Evolutionary conservation across 306 rosid species (phyloP), one percentile per base, ranked within the genome.

Genomic region (Adenanthera pavonina): DNA sequence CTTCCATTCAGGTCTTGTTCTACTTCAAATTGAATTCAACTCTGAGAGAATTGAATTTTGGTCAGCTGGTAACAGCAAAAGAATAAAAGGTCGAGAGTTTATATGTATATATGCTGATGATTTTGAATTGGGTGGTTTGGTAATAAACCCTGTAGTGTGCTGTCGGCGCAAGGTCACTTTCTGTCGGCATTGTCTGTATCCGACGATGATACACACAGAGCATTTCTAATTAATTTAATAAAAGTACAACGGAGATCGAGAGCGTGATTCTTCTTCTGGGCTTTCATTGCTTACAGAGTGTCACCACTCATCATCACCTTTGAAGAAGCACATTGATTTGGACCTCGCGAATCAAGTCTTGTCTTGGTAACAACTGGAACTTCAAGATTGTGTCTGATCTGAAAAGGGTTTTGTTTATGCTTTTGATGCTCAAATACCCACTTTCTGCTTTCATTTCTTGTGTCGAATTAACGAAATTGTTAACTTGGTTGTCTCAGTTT

Each of bases 81-180:
- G 43, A 61, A 75, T 51, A 82, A 65, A 69, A 49, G 68, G 53
- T 62, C 54, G 60, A 43, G 68, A 57, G 74, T 46, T 76, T 56
- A 9, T 53, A 34, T 53, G 34, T 56, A 41, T 74, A 14, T 69
- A 53, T 49, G 53, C 16, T 56, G 85, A 86, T 86, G 81, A 40
- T 74, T 74, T 80, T 80, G 82, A 84, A 79, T 80, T 88, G 78
- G 84, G 85, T 81, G 79, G 87, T 81, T 90, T 86, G 84, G 84
- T 77, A 71, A 77, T 81, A 54, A 81, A 72, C 77, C 78, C 83
- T 76, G 30, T 80, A 34, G 72, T 64, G 84, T 81, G 81, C 79
- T 91, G 92, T 91, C 93, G 93, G 93, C 92, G 90, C 86, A 73
- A 81, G 86, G 93, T 89, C 93, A 84, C 90, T 89, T 89, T 88